Percentiles rank a stretch among this genome's conserved stretches.
These are phyloP conservation scores for Plasmodium billcollinsi DNA, from an alignment of 169 alveolate species.

Conservation along the genomic window DNA sequence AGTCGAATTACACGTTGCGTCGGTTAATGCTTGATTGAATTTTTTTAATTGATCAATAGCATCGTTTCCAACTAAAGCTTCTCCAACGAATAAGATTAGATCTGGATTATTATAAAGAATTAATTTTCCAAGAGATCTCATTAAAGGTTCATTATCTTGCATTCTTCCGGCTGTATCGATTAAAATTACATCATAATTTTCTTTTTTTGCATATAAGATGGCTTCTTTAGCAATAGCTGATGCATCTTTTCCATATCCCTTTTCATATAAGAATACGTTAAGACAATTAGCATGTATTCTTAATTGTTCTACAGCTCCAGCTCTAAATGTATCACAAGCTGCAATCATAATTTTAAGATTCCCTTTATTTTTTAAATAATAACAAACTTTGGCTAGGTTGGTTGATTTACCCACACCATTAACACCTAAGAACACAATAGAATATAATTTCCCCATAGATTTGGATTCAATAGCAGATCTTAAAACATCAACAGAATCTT, in stretches of 20 bases:
- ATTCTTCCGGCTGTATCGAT: conserved; percentile 99
- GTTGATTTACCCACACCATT: conserved; percentile 99
- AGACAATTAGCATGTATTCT: conserved; percentile 97
- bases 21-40: conserved; percentile 92
- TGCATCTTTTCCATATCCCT: conserved; percentile 99
- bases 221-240: conserved; percentile 97
- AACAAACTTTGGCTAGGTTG: conserved; percentile 98
- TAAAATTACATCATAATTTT: conserved; percentile 96
- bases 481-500: conserved; percentile 91
- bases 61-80: conserved; percentile 99
- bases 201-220: conserved; percentile 92
- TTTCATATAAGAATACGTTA: conserved; percentile 96
- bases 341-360: conserved; percentile 95
- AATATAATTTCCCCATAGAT: conserved; percentile 92
- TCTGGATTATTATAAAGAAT: conserved; percentile 98
- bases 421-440: conserved; percentile 96
- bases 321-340: conserved; percentile 99
- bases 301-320: conserved; percentile 99
- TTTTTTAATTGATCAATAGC: conserved; percentile 98
- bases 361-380: conserved; percentile 95
- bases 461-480: conserved; percentile 94
- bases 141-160: conserved; percentile 99
- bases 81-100: conserved; percentile 99
- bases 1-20: conserved; percentile 70
- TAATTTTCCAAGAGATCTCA: conserved; percentile 97